These are phyloP conservation scores for Salix caprea DNA, from an alignment of 345 rosid genomes.

Conservation along the genomic window DNA sequence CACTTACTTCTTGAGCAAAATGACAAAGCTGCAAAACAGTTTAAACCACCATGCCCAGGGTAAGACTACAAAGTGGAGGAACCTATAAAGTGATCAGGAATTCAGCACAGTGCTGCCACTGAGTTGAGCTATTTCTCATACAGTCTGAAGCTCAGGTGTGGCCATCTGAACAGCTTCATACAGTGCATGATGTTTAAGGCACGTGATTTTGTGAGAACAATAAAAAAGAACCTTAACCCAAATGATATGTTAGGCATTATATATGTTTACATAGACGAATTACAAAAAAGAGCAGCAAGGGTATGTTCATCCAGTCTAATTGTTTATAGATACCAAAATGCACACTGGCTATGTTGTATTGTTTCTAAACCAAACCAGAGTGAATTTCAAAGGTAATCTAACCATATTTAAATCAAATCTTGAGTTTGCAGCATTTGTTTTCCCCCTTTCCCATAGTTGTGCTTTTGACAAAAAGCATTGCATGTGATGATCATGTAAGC, in stretches of 20 bases:
- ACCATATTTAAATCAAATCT: background rate
- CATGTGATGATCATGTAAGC: too few species aligned
- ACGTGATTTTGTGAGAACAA: background rate
- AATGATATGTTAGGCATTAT: background rate
- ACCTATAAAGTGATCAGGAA: too few species aligned
- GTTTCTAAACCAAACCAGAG: background rate
- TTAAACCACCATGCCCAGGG: too few species aligned
- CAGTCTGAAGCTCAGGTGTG: too few species aligned
- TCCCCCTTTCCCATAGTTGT: background rate
- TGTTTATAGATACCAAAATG: background rate
- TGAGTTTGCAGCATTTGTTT: background rate
- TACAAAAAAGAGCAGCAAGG: background rate
- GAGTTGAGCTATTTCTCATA: too few species aligned
- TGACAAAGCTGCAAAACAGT: too few species aligned
- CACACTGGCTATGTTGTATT: background rate
- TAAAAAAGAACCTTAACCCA: background rate
- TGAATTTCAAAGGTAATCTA: background rate
- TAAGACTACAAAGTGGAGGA: too few species aligned
- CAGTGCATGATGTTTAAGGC: too few species aligned
- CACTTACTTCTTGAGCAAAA: too few species aligned
- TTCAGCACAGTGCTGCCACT: too few species aligned
- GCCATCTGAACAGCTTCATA: too few species aligned
- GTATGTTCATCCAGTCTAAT: background rate
- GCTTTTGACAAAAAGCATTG: too few species aligned
- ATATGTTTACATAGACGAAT: background rate